Base-by-base conservation (phyloP, 768 basidiomycete species). In the Stropharia rugosoannulata region DNA sequence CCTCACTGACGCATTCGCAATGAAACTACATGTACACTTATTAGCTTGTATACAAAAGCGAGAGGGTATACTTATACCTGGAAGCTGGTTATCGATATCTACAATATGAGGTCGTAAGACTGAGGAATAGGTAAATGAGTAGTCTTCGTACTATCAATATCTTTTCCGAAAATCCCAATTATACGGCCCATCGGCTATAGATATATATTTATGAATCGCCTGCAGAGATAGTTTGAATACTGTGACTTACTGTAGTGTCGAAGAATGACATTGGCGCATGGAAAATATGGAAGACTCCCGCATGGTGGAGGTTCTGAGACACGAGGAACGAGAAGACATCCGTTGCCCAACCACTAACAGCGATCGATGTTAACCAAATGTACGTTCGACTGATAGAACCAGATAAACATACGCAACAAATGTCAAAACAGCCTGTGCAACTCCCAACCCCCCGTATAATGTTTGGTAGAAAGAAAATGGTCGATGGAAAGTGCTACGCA, bases 221-320 rank as follows among this genome's bases (percentile, higher is more conserved):
- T 35, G 1, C 5, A 27, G 8, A 25, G 19, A 19, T 16, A n/a
- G 13, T 7, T 43, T n/a, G 25, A 10, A 5, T 25, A 19, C 32
- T 15, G 12, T n/a, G 5, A 50, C 66, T 59, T 59, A 80, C 81
- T 15, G 84, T 85, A 1, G 80, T 86, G 66, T 91, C 90, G 61
- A 90, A 92, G 70, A 89, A 90, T 1, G 82, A 77, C 84, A 88
- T 89, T 0, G 88, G 88, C 0, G 89, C 87, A 65, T 81, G 78
- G 63, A 88, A 84, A 22, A 88, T 76, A 50, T 82, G 80, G 22
- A 68, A 67, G 22, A 87, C 73, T 0, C 85, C 80, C 43, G 75
- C 66, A 47, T 79, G 74, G 63, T 91, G 87, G 2, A 91, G 69
- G 57, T 83, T 85, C 56, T 76, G 76, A 1, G 87, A 87, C 4